Base-by-base conservation (phyloP, 2,329 filamentous ascomycete genomes). In the Colletotrichum caudatum region DNA sequence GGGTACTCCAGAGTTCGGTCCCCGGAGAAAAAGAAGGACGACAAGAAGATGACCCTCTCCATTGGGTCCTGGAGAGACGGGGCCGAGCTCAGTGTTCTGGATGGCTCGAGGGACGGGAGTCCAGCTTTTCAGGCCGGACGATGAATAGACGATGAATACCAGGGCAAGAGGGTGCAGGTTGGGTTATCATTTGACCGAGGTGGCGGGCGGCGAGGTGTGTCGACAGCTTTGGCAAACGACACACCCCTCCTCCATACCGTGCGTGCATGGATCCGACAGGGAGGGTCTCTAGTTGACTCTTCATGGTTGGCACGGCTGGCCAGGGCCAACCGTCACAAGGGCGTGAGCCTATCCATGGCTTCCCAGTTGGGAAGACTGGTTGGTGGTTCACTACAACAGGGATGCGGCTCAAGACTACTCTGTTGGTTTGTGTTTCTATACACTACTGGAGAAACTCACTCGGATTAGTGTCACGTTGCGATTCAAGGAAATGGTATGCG, bases 21-120 rank as follows among this genome's bases (percentile, higher is more conserved):
- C 64, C 65, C 69, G 53, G 69, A 53, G 59, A 60, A 64, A 69
- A 71, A 53, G 53, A 59, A 71, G 44, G 69, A 69, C 64, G 59
- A 64, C 53, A 64, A 37, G 16, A 33, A 11, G 46, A 20, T 23
- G 29, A 39, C 9, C 20, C 29, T 29, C 46, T 54, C 53, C 64
- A 65, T 64, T 39, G 46, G 46, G 53, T 37, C n/a, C 58, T 53
- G 35, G 48, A 11, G 60, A 41, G 41, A 44, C 23, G 48, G 48
- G 33, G 48, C 41, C 35, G 60, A 37, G 9, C 33, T 4, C 46
- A 23, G 48, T 35, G 48, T 33, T 11, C 35, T 63, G 48, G 41
- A 33, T 54, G 60, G 48, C 59, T 69, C 59, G 35, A 51, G 50
- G 44, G 33, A 3, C 18, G 20, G 2, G 58, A 33, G 29, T 7